Conservation (phyloP, 2,329 filamentous ascomycete species). For the Clonostachys solani region DNA sequence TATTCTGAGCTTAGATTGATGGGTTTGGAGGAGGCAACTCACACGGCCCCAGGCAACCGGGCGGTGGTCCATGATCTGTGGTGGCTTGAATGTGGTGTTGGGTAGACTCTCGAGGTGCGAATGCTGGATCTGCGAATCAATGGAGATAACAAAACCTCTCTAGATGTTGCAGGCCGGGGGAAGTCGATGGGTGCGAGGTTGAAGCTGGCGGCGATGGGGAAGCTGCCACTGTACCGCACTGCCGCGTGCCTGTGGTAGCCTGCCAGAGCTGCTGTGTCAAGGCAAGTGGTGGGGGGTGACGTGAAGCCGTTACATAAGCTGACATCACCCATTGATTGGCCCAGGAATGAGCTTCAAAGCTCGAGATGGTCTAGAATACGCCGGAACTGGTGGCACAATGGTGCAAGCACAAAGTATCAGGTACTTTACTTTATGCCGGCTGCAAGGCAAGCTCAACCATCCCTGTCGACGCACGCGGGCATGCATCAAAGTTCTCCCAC, state of each 20-base stretch:
- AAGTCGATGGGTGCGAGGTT: background rate
- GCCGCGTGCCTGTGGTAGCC: slow-evolving; percentile 30
- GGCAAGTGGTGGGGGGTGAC: no score
- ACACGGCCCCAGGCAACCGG: slow-evolving; percentile 71
- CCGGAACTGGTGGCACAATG: background rate
- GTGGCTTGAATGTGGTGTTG: background rate
- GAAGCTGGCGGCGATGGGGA: slow-evolving; percentile 6
- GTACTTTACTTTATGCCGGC: background rate
- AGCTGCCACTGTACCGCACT: slow-evolving; percentile 6
- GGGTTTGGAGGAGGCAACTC: slow-evolving; percentile 28
- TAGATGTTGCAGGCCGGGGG: no score
- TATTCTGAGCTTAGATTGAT: background rate
- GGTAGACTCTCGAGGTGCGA: no score
- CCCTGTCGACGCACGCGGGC: slow-evolving; percentile 1
- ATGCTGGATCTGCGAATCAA: no score
- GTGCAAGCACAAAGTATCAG: slow-evolving; percentile 2
- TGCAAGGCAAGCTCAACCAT: slow-evolving; percentile 4
- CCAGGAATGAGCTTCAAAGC: background rate
- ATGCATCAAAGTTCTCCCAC: slow-evolving; percentile 1
- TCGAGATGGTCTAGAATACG: background rate
- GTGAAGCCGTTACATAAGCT: slow-evolving; percentile 19
- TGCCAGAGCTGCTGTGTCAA: slow-evolving; percentile 9
- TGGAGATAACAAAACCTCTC: no score
- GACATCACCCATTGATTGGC: slow-evolving; percentile 19
- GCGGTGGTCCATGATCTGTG: slow-evolving; percentile 60